Evolutionary conservation across 805 yeast genomes (phyloP), one percentile per base, ranked within the genome.

Genomic region (Metschnikowia hibisci): DNA sequence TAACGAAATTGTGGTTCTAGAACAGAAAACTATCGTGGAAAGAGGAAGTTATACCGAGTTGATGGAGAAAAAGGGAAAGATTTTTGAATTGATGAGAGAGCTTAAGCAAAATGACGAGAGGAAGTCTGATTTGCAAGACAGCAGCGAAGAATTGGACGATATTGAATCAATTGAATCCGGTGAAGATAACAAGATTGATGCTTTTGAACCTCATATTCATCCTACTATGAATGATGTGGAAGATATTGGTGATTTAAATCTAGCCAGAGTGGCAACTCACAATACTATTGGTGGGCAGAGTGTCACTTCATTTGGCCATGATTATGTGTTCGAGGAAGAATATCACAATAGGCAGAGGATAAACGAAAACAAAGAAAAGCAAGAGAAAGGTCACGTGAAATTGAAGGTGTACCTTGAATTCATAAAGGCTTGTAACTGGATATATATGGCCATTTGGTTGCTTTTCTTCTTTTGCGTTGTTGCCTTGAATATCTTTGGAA

Each of bases 1-100:
- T 0, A 76, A 79, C 43, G 69, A 70, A 41, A 82, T 87, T 27
- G 75, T 76, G 42, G 78, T 84, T 44, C 64, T 87, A 45, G 74
- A 76, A 39, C 63, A 71, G 23, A 74, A 81, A 14, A 62, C 63
- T 37, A 77, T 87, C 37, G 62, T 70, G 2, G 95, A 87, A 57
- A 47, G 57, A n/a, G 70, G 87, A 10, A 66, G 71, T 6, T 84
- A 74, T 56, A 57, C 64, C 6, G 74, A 75, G 37, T 71, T 80
- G 13, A 58, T 76, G 71, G 67, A 47, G 1, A 53, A 52, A 12
- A 60, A 58, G 11, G 63, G 73, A 1, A 65, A 62, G 8, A 61
- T 76, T 26, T 60, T 62, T 4, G 47, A 50, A 12, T 55, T 67
- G 46, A 60, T 66, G 32, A 48, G 46, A 6, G 72, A 67, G 36